Evolutionary conservation across 2,329 filamentous ascomycete species (phyloP).

Genomic region (Didymellaceae sp.): DNA sequence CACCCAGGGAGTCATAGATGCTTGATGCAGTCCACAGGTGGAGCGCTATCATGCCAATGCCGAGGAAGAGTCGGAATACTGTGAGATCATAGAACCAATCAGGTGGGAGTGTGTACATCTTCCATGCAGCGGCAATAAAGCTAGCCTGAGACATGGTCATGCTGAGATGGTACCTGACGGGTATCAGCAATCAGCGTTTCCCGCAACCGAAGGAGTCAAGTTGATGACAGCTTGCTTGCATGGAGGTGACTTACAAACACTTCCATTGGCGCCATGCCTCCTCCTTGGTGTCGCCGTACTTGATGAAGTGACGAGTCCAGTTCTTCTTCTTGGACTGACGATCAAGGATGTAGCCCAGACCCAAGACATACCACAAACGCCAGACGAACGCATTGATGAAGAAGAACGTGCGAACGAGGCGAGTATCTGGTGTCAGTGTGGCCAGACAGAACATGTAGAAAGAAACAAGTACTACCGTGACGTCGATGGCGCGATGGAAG

Average conservation of each 20-base stretch:
- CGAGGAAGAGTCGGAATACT: slow-evolving; percentile 85
- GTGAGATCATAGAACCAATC: slow-evolving; percentile 90
- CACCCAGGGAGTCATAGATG: slow-evolving; percentile 93
- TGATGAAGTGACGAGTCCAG: slow-evolving; percentile 97
- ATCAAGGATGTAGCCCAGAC: slow-evolving; percentile 83
- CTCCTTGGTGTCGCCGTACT: slow-evolving; percentile 86
- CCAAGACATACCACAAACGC: slow-evolving; percentile 91
- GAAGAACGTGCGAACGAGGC: slow-evolving; percentile 77
- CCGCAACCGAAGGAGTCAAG: not conserved
- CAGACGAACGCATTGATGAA: slow-evolving; percentile 79
- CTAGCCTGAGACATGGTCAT: slow-evolving; percentile 88
- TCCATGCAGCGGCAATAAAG: slow-evolving; percentile 91
- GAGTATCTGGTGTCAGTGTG: slow-evolving; percentile 77
- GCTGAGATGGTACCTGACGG: slow-evolving; percentile 77
- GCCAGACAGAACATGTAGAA: slow-evolving; percentile 77
- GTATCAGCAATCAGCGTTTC: not conserved
- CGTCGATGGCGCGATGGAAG: slow-evolving; percentile 84
- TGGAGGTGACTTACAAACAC: slow-evolving; percentile 60
- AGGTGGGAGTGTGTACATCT: slow-evolving; percentile 87
- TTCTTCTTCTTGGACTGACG: slow-evolving; percentile 88
- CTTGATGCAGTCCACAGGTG: slow-evolving; percentile 93
- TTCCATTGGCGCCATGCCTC: slow-evolving; percentile 99
- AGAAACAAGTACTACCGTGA: slow-evolving; percentile 77
- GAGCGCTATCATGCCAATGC: slow-evolving; percentile 78
- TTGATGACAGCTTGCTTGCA: not conserved